Conservation (phyloP, 805 yeast species). For the Lipomyces orientalis region DNA sequence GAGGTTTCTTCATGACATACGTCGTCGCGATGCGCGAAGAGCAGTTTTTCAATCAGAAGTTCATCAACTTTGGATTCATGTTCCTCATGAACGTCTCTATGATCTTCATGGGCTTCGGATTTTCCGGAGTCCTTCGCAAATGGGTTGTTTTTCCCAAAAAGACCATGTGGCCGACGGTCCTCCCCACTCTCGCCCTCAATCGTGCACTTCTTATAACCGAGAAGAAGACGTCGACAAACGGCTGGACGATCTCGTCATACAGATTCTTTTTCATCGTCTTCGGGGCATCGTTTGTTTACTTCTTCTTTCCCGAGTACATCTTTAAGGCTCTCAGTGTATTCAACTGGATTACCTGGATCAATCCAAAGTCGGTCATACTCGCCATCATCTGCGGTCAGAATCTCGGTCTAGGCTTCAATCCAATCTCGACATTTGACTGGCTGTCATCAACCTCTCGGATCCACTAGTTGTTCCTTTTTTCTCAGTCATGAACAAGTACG, state of each 20-base stretch:
- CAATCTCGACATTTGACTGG: slow-evolving; percentile 69
- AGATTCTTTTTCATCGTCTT: slow-evolving; percentile 55
- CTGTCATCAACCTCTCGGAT: slow-evolving; percentile 56
- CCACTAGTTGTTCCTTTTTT: slow-evolving; percentile 60
- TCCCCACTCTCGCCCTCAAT: slow-evolving; percentile 65
- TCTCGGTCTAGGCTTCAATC: slow-evolving; percentile 69
- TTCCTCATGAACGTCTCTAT: slow-evolving; percentile 52
- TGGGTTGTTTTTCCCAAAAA: slow-evolving; percentile 66
- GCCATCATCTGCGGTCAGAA: slow-evolving; percentile 68
- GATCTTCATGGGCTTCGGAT: slow-evolving; percentile 68
- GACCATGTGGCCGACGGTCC: slow-evolving; percentile 71
- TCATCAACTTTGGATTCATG: not conserved
- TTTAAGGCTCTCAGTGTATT: slow-evolving; percentile 56
- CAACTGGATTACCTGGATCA: slow-evolving; percentile 67
- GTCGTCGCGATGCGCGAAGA: not conserved
- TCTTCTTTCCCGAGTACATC: slow-evolving; percentile 66
- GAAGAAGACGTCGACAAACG: slow-evolving; percentile 52
- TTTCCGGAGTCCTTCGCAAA: slow-evolving; percentile 66
- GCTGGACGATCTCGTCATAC: slow-evolving; percentile 64
- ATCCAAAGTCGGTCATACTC: slow-evolving; percentile 59
- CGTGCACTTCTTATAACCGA: slow-evolving; percentile 27
- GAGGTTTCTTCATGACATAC: slow-evolving; percentile 8
- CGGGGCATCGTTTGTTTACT: slow-evolving; percentile 53
- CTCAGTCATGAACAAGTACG: slow-evolving; percentile 50
- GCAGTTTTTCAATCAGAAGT: slow-evolving; percentile 13